phyloP scores from a whole-genome alignment of 805 yeast genomes.

The Ogataea thermomethanolica region DNA sequence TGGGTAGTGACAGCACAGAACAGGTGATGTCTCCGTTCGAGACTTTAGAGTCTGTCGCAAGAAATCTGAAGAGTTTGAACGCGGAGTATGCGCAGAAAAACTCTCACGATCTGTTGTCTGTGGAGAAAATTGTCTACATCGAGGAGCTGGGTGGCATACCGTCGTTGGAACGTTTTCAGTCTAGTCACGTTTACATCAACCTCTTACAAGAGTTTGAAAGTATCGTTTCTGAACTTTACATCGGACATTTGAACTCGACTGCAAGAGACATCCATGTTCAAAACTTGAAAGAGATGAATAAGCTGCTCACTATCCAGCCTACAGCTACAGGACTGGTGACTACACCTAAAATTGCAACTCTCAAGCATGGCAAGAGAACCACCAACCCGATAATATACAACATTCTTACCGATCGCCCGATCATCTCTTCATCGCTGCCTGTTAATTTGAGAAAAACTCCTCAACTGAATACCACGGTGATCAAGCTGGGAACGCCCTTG shows the following conservation, averaged over 20 bases:
- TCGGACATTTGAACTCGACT: slow-evolving; percentile 48
- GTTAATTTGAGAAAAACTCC: slow-evolving; percentile 56
- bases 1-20: slow-evolving; percentile 33
- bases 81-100: slow-evolving; percentile 12
- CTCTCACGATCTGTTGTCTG: slow-evolving; percentile 38
- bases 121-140: slow-evolving; percentile 79
- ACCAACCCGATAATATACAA: slow-evolving; percentile 88
- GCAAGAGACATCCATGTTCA: slow-evolving; percentile 54
- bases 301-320: slow-evolving; percentile 48
- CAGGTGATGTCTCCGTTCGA: slow-evolving; percentile 38
- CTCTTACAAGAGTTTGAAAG: slow-evolving; percentile 75
- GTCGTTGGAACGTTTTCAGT: slow-evolving; percentile 70
- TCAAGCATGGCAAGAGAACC: slow-evolving; percentile 27
- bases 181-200: slow-evolving; percentile 86
- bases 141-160: slow-evolving; percentile 92
- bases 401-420: slow-evolving; percentile 85
- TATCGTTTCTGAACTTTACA: slow-evolving; percentile 58
- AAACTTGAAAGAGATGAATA: slow-evolving; percentile 66
- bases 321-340: slow-evolving; percentile 76
- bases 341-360: slow-evolving; percentile 71
- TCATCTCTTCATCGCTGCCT: slow-evolving; percentile 88
- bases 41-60: slow-evolving; percentile 38
- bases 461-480: slow-evolving; percentile 67
- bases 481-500: slow-evolving; percentile 72
- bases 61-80: slow-evolving; percentile 31